Evolutionary conservation across 2,329 filamentous ascomycete species (phyloP).

Genomic region (Ophiocordyceps sinensis): DNA sequence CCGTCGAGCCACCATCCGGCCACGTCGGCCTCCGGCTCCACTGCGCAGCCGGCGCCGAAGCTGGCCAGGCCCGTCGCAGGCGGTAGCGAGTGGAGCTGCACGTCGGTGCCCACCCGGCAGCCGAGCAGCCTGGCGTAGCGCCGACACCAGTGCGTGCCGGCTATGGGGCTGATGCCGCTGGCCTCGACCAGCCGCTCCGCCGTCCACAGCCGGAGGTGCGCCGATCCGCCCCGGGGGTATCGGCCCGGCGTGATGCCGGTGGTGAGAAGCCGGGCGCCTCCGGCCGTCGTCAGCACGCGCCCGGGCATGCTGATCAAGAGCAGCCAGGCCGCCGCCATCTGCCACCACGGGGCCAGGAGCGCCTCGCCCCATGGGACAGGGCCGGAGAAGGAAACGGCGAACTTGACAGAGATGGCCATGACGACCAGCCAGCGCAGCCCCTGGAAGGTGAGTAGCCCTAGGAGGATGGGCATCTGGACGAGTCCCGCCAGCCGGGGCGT

Average conservation of each 20-base stretch:
- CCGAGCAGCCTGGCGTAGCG: slow-evolving; percentile 7
- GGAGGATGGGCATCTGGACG: slow-evolving; percentile 5
- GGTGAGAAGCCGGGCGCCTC: slow-evolving; percentile 3
- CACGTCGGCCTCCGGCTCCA: slow-evolving; percentile 9
- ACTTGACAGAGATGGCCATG: background rate
- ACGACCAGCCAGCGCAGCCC: background rate
- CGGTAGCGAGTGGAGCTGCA: slow-evolving; percentile 7
- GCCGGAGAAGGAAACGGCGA: background rate
- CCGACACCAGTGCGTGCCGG: slow-evolving; percentile 7
- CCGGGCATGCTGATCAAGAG: slow-evolving; percentile 3
- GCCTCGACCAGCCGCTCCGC: slow-evolving; percentile 5
- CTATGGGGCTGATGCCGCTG: slow-evolving; percentile 2
- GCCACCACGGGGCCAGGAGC: background rate
- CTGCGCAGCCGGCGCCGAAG: slow-evolving; percentile 7
- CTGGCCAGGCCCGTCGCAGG: slow-evolving; percentile 7
- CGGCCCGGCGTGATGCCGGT: slow-evolving; percentile 6
- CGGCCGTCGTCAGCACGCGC: slow-evolving; percentile 5
- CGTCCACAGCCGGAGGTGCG: slow-evolving; percentile 7
- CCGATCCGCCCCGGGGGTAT: slow-evolving; percentile 6
- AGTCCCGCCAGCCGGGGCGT: slow-evolving; percentile 7
- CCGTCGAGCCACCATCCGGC: slow-evolving; percentile 10
- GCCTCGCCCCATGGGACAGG: background rate
- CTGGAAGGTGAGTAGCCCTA: slow-evolving; percentile 1
- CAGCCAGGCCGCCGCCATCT: background rate
- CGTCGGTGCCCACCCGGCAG: slow-evolving; percentile 6